Evolutionary conservation across 768 basidiomycete species (phyloP).

Genomic region (Mycena filopes): DNA sequence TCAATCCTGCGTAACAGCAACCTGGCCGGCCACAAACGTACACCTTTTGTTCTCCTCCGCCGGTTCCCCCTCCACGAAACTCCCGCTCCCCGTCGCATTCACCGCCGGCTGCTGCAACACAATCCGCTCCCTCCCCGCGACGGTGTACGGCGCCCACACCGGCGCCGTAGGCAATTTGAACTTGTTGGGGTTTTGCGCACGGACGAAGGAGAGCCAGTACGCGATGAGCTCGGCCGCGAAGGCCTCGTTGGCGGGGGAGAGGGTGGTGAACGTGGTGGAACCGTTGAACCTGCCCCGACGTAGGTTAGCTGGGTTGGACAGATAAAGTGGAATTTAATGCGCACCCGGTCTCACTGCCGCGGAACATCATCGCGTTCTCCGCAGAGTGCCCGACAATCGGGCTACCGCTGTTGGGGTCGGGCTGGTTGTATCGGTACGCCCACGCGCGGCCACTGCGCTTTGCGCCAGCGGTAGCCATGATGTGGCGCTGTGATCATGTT

Average conservation of each 20-base stretch:
- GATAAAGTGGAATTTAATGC: too few species aligned
- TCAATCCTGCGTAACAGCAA: constrained; percentile 48
- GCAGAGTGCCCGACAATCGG: constrained; percentile 59
- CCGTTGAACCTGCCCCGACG: constrained; percentile 66
- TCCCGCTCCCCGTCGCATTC: constrained; percentile 48
- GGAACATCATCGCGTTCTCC: constrained; percentile 78
- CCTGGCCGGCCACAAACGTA: constrained; percentile 48
- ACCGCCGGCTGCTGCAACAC: constrained; percentile 54
- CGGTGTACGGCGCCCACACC: constrained; percentile 55
- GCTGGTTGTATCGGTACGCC: constrained; percentile 71
- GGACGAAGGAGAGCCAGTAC: constrained; percentile 76
- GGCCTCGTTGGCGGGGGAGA: constrained; percentile 56
- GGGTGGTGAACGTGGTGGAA: constrained; percentile 57
- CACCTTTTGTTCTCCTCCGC: constrained; percentile 50
- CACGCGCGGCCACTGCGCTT: constrained; percentile 50
- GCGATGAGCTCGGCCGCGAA: constrained; percentile 71
- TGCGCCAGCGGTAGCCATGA: constrained; percentile 56
- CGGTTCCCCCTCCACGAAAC: constrained; percentile 52
- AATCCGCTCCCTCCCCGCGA: constrained; percentile 50
- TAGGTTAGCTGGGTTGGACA: too few species aligned
- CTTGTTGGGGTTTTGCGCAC: constrained; percentile 64
- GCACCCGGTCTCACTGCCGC: constrained; percentile 69
- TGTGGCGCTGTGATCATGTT: constrained; percentile 49
- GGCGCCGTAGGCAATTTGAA: constrained; percentile 64
- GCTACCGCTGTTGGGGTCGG: constrained; percentile 54